Evolutionary conservation across 2,329 filamentous ascomycete species (phyloP).

Genomic region (Diaporthe humulicola): DNA sequence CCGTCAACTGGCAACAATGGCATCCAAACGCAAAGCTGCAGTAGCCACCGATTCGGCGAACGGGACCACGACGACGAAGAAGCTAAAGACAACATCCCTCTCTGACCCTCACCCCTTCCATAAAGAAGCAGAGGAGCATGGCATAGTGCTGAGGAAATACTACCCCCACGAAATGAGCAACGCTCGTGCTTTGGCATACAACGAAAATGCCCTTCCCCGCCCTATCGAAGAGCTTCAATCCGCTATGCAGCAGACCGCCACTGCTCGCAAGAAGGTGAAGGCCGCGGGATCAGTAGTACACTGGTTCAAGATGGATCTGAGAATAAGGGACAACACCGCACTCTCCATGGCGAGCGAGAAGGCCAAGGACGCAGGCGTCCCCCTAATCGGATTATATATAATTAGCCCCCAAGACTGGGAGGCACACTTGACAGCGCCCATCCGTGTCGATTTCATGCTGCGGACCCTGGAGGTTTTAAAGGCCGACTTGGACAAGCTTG

Average conservation of each 20-base stretch:
- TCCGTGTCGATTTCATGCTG: conserved; percentile 85
- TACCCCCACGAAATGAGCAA: conserved; percentile 92
- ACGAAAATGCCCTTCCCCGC: conserved; percentile 74
- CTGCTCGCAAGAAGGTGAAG: conserved; percentile 63
- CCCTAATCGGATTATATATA: conserved; percentile 83
- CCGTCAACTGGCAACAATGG: conserved; percentile 21
- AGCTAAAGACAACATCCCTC: conserved; percentile 32
- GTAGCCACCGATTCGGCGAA: not conserved
- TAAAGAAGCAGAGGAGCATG: conserved; percentile 64
- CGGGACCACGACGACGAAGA: conserved; percentile 26
- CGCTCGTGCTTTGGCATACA: conserved; percentile 81
- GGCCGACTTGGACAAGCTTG: conserved; percentile 74
- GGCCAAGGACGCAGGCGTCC: conserved; percentile 57
- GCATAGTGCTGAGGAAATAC: conserved; percentile 79
- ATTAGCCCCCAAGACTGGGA: conserved; percentile 87
- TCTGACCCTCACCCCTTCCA: conserved; percentile 60
- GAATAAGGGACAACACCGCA: conserved; percentile 79
- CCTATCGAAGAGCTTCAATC: conserved; percentile 78
- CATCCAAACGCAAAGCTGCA: conserved; percentile 41
- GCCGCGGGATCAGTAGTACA: conserved; percentile 78
- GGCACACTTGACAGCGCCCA: conserved; percentile 80
- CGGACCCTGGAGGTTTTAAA: conserved; percentile 76
- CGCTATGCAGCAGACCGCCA: conserved; percentile 72
- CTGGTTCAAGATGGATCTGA: conserved; percentile 91
- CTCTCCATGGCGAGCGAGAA: conserved; percentile 75